Evolutionary conservation across 2,329 filamentous ascomycete genomes (phyloP), one percentile per base, ranked within the genome.

Genomic region (Verticillium albo-atrum): DNA sequence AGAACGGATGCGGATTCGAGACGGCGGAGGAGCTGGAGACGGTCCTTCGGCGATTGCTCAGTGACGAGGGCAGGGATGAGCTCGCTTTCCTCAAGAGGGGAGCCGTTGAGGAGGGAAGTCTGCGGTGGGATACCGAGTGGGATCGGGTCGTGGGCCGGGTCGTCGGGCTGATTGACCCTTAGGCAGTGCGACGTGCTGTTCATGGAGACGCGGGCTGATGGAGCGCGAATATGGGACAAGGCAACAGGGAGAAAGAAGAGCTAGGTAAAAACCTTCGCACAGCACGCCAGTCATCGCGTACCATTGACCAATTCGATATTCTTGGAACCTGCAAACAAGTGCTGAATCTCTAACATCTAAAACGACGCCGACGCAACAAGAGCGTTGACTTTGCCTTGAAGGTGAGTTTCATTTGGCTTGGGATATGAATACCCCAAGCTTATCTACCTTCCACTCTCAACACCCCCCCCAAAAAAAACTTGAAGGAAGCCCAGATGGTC

Each of bases 51-150:
- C 78, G 87, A 23, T 73, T 98, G 20, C 87, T 97, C 59, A 66
- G 74, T 6, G 75, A 82, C 6, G 66, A 66, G 0, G 80, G 80
- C 0, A 76, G 75, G 9, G 69, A 72, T 6, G 80, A 90, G 67
- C 74, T 97, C 47, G 76, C 76, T 35, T 74, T 50, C 3, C 72
- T 97, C 66, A 89, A 85, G 67, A 70, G 77, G 47, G 92, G 93
- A 0, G 93, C 93, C 1, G 72, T 87, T 30, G 77, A 82, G 63
- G 93, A 98, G 72, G 91, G 91, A 35, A 79, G 79, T 51, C 79
- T 88, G 59, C 82, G 94, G 53, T 99, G 95, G 95, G 89, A 96
- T 67, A 89, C 92, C 65, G 92, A 97, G 71, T 99, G 95, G 95
- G 87, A 96, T 78, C 82, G 84, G 10, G 87, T 96, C 52, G 89